A percentile compares a stretch with the other conserved stretches of the same genome.
Evolutionary conservation across 768 basidiomycete genomes (phyloP).

Genomic region (Boletus fagicola): DNA sequence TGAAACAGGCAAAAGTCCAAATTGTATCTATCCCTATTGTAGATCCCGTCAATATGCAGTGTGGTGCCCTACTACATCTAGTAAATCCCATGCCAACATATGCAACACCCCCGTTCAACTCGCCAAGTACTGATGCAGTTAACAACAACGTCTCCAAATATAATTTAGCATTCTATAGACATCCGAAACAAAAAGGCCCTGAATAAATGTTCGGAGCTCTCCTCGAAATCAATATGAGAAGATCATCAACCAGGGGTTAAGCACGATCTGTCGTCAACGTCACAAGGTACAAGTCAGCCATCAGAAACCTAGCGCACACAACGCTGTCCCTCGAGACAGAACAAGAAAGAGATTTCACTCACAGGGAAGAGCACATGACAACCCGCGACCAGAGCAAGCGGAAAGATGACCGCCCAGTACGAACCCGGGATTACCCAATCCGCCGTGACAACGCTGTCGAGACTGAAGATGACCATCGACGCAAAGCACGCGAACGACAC

Average conservation of each 20-base stretch:
- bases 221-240: constrained; percentile 51
- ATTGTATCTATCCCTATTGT: neutral
- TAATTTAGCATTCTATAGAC: neutral
- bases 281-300: neutral
- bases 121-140: no score
- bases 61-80: neutral
- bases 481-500: constrained; percentile 51
- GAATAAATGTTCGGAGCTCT: neutral
- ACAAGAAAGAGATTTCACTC: constrained; percentile 17
- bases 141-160: neutral
- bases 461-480: constrained; percentile 56
- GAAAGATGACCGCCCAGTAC: constrained; percentile 76
- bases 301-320: neutral
- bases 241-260: constrained; percentile 89
- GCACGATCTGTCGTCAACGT: constrained; percentile 52
- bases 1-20: neutral
- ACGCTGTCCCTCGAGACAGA: constrained; percentile 1
- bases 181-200: neutral
- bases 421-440: constrained; percentile 62
- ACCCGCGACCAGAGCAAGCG: constrained; percentile 64
- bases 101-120: neutral
- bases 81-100: neutral
- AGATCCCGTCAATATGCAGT: neutral
- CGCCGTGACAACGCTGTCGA: constrained; percentile 49
- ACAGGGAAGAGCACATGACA: constrained; percentile 77